Base-by-base conservation (phyloP, 257 asterid species). In the Lantana camara region DNA sequence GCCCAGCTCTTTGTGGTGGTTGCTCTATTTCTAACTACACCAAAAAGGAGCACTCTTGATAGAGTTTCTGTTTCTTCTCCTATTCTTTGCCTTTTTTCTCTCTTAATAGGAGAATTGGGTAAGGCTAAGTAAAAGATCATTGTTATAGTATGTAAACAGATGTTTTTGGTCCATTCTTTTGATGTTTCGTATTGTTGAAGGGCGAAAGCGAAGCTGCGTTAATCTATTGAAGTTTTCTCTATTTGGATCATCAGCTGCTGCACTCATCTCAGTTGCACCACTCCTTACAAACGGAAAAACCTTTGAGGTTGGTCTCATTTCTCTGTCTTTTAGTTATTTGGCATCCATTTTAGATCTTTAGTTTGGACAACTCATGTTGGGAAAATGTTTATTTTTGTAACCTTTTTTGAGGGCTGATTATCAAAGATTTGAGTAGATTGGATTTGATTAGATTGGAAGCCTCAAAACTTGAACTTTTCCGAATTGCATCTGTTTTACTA, bases 81-180 rank as follows among this genome's bases (percentile, higher is more conserved):
- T 19, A 50, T 68, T 64, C 48, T 82, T 61, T 81, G 70, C 76
- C 84, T 80, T 52, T 23, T 81, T 37, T 85, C 97, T 49, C 74
- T 84, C 32, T 67, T 88, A 22, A 51, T 86, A 22, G 97, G 97
- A 68, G 96, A 87, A 77, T 69, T 87, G 48, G 99, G 98, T 85
- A 58, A 35, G 11, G 7, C 32, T 27, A 2, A 64, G 27, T 5
- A 35, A 14, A 49, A 47, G 57, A 30, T 55, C 32, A 30, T 63
- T 60, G 7, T 35, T 29, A 38, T 42, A 4, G 37, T 62, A 11
- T 64, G 46, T 62, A 42, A 21, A n/a, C n/a, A n/a, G n/a, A 22
- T 14, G 32, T 35, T 23, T 20, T 35, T 16, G n/a, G n/a, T 15
- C 23, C 27, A 9, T 27, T 55, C 12, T 53, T 47, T 21, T 32